These are phyloP conservation scores for Talaromyces liani DNA, from an alignment of 495 filamentous ascomycete species.

Conservation along the genomic window DNA sequence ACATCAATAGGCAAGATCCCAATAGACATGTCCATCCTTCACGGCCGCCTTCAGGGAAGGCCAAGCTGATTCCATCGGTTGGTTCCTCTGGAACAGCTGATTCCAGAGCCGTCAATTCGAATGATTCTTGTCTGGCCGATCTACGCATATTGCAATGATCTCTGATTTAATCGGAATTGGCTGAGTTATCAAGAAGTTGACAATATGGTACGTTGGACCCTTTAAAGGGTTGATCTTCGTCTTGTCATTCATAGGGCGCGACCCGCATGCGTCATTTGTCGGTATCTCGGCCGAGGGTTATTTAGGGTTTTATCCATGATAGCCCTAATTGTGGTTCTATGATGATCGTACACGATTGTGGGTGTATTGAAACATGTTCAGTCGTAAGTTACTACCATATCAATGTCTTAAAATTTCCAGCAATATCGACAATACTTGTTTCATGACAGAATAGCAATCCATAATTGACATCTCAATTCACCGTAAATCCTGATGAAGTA, in stretches of 20 bases:
- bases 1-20: slow-evolving; percentile 53
- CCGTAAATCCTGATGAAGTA: no score
- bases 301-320: not conserved
- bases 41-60: slow-evolving; percentile 55
- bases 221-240: no score
- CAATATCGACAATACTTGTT: no score
- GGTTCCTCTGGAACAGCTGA: not conserved
- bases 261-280: not conserved
- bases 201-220: no score
- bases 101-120: not conserved
- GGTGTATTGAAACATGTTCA: no score
- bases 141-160: not conserved
- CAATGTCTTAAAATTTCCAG: no score
- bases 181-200: no score
- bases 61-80: slow-evolving; percentile 1
- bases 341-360: not conserved
- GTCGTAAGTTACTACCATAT: no score
- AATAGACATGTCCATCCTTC: slow-evolving; percentile 55
- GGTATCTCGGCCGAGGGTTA: no score
- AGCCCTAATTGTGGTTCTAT: not conserved
- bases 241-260: not conserved
- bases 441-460: no score
- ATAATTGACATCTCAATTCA: no score
- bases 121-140: not conserved
- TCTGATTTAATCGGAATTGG: not conserved